Conservation (phyloP, 805 yeast genomes). For the Candida succiphila region DNA sequence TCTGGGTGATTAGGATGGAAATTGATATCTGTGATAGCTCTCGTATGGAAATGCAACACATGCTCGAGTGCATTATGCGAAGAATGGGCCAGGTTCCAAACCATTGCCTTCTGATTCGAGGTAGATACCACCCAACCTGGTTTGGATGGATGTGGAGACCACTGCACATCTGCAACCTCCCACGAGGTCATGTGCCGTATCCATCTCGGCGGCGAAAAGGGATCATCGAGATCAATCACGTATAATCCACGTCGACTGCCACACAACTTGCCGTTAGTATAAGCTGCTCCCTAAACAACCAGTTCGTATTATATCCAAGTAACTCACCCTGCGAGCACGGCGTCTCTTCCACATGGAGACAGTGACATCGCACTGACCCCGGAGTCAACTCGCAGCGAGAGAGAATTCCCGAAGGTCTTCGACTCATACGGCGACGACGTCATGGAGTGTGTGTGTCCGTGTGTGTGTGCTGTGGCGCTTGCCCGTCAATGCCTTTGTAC, state of each 20-base stretch:
- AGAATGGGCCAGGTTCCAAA: constrained; percentile 80
- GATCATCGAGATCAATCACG: constrained; percentile 91
- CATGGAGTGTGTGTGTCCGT: no score
- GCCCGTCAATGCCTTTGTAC: no score
- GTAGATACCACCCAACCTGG: constrained; percentile 92
- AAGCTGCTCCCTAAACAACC: no score
- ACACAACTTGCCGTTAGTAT: not conserved
- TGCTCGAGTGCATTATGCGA: constrained; percentile 65
- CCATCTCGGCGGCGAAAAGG: constrained; percentile 92
- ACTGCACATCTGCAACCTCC: constrained; percentile 98
- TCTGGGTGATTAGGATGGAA: constrained; percentile 87
- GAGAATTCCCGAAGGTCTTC: constrained; percentile 68
- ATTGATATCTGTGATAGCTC: constrained; percentile 94
- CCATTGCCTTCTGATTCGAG: constrained; percentile 87
- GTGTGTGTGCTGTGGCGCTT: no score
- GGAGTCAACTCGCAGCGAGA: constrained; percentile 81
- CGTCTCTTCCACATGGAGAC: constrained; percentile 86
- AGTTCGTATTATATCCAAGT: no score
- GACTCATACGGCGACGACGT: constrained; percentile 27
- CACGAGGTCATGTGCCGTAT: constrained; percentile 85
- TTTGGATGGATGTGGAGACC: constrained; percentile 86
- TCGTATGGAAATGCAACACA: constrained; percentile 77
- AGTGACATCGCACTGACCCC: constrained; percentile 87
- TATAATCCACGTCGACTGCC: constrained; percentile 62
- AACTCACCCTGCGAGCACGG: constrained; percentile 71